Percentiles rank a stretch among this genome's conserved stretches.
phyloP scores from a whole-genome alignment of 805 yeast genomes.

The Candida qinlingensis region DNA sequence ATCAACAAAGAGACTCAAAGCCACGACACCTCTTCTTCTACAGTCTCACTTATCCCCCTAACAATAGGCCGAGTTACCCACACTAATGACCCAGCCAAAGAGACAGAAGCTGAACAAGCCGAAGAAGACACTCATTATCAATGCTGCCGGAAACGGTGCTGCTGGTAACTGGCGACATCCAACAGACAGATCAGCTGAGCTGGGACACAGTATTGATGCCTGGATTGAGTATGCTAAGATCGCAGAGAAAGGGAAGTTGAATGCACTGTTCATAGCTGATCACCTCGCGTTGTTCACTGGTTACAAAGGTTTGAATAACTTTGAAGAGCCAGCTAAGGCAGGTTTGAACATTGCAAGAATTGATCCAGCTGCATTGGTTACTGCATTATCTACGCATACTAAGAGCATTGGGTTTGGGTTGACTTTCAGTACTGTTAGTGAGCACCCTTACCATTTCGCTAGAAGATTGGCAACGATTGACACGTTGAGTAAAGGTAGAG shows the following conservation, averaged over 20 bases:
- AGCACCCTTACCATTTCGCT: conserved; percentile 34
- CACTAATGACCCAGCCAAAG: conserved; percentile 1
- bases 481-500: conserved; percentile 35
- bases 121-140: conserved; percentile 5
- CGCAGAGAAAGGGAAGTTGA: conserved; percentile 32
- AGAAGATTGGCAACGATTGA: conserved; percentile 36
- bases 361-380: conserved; percentile 33
- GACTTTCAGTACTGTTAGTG: conserved; percentile 36
- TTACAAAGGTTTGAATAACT: conserved; percentile 30
- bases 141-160: conserved; percentile 4
- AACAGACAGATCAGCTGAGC: conserved; percentile 3
- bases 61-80: not conserved
- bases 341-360: conserved; percentile 27
- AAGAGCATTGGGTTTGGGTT: conserved; percentile 32
- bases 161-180: conserved; percentile 7
- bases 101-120: not conserved
- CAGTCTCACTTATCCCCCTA: not conserved
- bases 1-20: too few relatives aligned
- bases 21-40: too few relatives aligned
- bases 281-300: conserved; percentile 34
- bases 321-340: conserved; percentile 27
- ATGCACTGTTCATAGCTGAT: conserved; percentile 33
- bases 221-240: conserved; percentile 29
- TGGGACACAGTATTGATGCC: conserved; percentile 10
- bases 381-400: conserved; percentile 38